These are phyloP conservation scores for Backusella sp. DNA, from an alignment of 192 early-diverging fungal species.

Conservation along the genomic window DNA sequence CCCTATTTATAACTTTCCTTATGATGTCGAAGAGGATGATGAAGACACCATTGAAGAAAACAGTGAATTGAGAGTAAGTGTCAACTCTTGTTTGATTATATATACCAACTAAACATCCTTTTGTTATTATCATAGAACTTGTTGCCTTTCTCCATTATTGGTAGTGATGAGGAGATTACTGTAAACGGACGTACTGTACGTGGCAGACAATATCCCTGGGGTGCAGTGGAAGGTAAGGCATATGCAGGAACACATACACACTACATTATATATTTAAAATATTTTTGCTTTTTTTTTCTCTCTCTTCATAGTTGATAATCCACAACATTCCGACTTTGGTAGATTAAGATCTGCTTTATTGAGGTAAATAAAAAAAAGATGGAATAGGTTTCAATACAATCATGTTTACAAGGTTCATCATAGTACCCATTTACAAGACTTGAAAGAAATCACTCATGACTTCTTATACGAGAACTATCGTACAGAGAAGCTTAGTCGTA, in stretches of 20 bases:
- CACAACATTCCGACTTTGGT: slow-evolving; percentile 96
- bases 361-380: slow-evolving; percentile 44
- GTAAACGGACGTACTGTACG: slow-evolving; percentile 89
- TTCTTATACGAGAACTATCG: slow-evolving; percentile 96
- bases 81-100: background rate
- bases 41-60: slow-evolving; percentile 99
- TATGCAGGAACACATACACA: slow-evolving; percentile 1
- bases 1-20: slow-evolving; percentile 98
- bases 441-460: slow-evolving; percentile 96
- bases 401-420: background rate
- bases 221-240: slow-evolving; percentile 75
- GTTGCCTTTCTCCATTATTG: slow-evolving; percentile 97
- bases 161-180: slow-evolving; percentile 86
- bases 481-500: slow-evolving; percentile 77
- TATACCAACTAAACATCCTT: background rate
- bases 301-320: slow-evolving; percentile 75
- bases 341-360: slow-evolving; percentile 88
- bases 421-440: slow-evolving; percentile 93
- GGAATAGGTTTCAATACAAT: background rate
- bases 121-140: slow-evolving; percentile 35
- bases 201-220: slow-evolving; percentile 95
- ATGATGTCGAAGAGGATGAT: slow-evolving; percentile 92
- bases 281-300: too few species aligned
- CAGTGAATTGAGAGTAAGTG: slow-evolving; percentile 75
- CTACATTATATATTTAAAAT: too few species aligned